These are phyloP conservation scores for Irpex sp. DNA, from an alignment of 1,284 basidiomycete genomes.

Conservation along the genomic window DNA sequence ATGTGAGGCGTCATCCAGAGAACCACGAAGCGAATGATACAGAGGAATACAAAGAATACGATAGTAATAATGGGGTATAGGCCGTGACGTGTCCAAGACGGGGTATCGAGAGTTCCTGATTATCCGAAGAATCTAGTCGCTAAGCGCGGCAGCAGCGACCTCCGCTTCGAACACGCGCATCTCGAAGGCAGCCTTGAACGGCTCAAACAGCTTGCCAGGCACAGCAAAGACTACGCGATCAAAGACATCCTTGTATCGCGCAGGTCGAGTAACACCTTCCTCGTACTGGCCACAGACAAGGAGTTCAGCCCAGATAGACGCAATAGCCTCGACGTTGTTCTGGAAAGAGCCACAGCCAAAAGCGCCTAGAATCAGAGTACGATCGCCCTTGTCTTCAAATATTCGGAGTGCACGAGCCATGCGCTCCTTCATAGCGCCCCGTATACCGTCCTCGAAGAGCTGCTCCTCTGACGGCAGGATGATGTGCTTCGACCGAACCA, in stretches of 20 bases:
- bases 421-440: constrained; percentile 32
- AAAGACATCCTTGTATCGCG: constrained; percentile 37
- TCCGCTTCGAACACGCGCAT: constrained; percentile 37
- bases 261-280: constrained; percentile 13
- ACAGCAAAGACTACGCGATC: constrained; percentile 42
- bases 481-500: constrained; percentile 35
- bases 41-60: neutral
- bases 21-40: neutral
- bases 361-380: constrained; percentile 38
- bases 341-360: constrained; percentile 42
- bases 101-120: neutral
- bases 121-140: neutral
- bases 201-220: constrained; percentile 30
- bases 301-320: constrained; percentile 53
- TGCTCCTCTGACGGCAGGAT: constrained; percentile 30
- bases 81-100: neutral
- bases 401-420: constrained; percentile 39
- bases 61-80: neutral
- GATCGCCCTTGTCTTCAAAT: constrained; percentile 40
- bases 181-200: constrained; percentile 38
- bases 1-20: neutral
- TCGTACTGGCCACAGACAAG: constrained; percentile 34
- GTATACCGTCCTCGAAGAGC: constrained; percentile 36
- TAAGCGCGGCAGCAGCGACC: constrained; percentile 22
- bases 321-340: constrained; percentile 44